A percentile compares a stretch with the other conserved stretches of the same genome.
These are phyloP conservation scores for Eucalyptus marginata DNA, from an alignment of 345 rosid species.

Conservation along the genomic window DNA sequence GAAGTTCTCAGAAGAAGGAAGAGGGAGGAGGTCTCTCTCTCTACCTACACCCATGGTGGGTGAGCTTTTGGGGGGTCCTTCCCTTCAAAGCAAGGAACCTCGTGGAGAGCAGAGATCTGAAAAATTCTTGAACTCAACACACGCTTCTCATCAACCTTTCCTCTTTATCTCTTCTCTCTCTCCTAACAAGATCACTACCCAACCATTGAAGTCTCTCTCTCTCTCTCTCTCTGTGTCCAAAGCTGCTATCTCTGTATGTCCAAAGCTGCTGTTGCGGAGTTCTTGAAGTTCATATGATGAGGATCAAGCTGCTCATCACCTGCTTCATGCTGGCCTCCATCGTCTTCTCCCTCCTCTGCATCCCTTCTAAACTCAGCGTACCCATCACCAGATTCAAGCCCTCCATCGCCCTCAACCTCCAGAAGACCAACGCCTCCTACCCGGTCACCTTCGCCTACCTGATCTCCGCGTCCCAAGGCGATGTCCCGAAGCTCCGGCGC, in stretches of 20 bases:
- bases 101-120: background rate
- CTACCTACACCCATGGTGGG: background rate
- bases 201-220: background rate
- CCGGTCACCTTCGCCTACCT: slow-evolving; percentile 72
- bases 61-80: slow-evolving; percentile 6
- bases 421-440: slow-evolving; percentile 24
- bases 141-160: background rate
- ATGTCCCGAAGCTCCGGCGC: slow-evolving; percentile 41
- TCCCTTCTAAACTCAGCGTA: slow-evolving; percentile 25
- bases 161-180: background rate
- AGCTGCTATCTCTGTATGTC: background rate
- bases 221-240: background rate
- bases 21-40: background rate
- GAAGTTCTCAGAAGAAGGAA: background rate
- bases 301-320: slow-evolving; percentile 41
- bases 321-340: slow-evolving; percentile 37
- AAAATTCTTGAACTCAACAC: background rate
- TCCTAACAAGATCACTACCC: background rate
- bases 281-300: slow-evolving; percentile 15
- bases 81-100: slow-evolving; percentile 38
- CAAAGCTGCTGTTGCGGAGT: background rate
- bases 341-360: slow-evolving; percentile 34
- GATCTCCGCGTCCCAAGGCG: slow-evolving; percentile 78
- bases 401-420: slow-evolving; percentile 10
- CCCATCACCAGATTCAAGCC: slow-evolving; percentile 30